Conservation (phyloP, 2,329 filamentous ascomycete genomes). For the Onygenales sp. region DNA sequence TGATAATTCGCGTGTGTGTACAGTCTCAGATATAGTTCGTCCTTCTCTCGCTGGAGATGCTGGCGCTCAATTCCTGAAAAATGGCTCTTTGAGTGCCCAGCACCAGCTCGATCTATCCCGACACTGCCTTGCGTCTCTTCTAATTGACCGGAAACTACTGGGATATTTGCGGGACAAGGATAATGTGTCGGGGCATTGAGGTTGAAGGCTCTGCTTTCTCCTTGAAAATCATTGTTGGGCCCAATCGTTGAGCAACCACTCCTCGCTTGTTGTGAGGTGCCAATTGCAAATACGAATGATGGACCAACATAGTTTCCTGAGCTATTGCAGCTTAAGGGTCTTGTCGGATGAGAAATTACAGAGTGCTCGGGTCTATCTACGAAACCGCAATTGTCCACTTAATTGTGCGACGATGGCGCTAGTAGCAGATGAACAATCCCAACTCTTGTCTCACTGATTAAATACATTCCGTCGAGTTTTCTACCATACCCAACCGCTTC, state of each 20-base stretch:
- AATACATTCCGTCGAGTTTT: slow-evolving; percentile 71
- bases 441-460: slow-evolving; percentile 57
- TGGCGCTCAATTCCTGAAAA: slow-evolving; percentile 9
- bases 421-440: slow-evolving; percentile 6
- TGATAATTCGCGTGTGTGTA: slow-evolving; percentile 34
- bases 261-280: slow-evolving; percentile 8
- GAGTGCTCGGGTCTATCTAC: slow-evolving; percentile 18
- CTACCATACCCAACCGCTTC: slow-evolving; percentile 36
- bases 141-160: slow-evolving; percentile 8
- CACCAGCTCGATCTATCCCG: slow-evolving; percentile 73
- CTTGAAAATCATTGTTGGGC: slow-evolving; percentile 65
- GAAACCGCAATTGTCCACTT: slow-evolving; percentile 10
- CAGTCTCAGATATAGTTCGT: slow-evolving; percentile 67
- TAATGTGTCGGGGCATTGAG: slow-evolving; percentile 62
- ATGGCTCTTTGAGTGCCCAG: slow-evolving; percentile 30
- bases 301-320: slow-evolving; percentile 46
- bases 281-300: slow-evolving; percentile 20
- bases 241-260: slow-evolving; percentile 21
- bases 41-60: slow-evolving; percentile 63
- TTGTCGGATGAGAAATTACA: slow-evolving; percentile 64
- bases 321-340: slow-evolving; percentile 45
- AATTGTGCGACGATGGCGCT: slow-evolving; percentile 4
- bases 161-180: slow-evolving; percentile 7
- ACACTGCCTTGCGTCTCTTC: slow-evolving; percentile 13
- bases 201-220: slow-evolving; percentile 63